phyloP scores from a whole-genome alignment of 192 early-diverging fungal genomes.

The Backusella tarrabulga region DNA sequence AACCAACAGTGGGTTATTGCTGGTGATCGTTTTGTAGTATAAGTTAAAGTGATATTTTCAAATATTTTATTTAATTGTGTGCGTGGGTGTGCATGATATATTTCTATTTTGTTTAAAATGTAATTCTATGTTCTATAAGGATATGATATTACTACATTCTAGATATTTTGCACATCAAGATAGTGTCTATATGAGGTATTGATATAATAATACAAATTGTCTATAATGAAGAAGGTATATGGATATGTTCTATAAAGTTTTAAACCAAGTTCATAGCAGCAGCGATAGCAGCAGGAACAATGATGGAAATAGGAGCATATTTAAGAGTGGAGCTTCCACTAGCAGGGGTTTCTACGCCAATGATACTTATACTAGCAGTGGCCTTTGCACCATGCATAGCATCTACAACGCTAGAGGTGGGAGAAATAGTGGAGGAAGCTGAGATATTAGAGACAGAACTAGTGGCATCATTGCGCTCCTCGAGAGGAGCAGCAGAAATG shows the following conservation, averaged over 20 bases:
- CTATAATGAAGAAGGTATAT: not conserved
- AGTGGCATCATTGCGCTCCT: too few species aligned
- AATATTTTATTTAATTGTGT: not conserved
- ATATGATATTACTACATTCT: not conserved
- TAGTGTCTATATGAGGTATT: not conserved
- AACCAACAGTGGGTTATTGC: too few species aligned
- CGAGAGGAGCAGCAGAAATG: constrained; percentile 2
- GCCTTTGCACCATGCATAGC: not conserved
- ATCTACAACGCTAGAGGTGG: not conserved
- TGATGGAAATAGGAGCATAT: not conserved
- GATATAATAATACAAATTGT: not conserved
- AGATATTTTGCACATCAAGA: not conserved
- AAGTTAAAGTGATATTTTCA: not conserved
- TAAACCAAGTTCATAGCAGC: not conserved
- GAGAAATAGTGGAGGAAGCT: not conserved
- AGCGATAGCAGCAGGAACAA: not conserved
- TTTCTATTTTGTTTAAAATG: not conserved
- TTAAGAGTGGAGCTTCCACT: not conserved
- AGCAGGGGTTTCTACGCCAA: not conserved
- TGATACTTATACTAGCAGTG: not conserved
- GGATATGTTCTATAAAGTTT: not conserved
- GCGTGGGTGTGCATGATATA: not conserved
- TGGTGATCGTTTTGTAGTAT: not conserved
- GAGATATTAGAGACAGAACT: not conserved
- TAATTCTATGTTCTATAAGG: not conserved